Base-by-base conservation (phyloP, 129 eudicot species). In the Apium graveolens region DNA sequence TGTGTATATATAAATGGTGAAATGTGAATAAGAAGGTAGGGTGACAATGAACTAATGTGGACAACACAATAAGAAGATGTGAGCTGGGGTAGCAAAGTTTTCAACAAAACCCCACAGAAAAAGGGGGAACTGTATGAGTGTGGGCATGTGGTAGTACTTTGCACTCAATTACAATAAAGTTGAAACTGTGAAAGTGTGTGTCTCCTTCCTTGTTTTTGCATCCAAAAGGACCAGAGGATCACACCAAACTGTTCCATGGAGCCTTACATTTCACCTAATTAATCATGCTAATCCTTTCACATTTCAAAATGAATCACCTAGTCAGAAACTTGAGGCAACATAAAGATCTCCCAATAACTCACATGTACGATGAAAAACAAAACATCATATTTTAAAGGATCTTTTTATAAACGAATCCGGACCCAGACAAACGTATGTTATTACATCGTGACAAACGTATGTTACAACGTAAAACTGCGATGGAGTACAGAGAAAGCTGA, bases 101-200 rank as follows among this genome's bases (percentile, higher is more conserved):
- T 62, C 62, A 73, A 41, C 51, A 79, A 24, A 37, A 79, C 77
- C 82, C 77, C 82, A 79, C 82, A 73, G 62, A 42, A 80, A 74
- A 34, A 51, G 73, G 74, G 74, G 83, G 48, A 42, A 73, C 45
- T 60, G 74, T 41, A 81, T 65, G 75, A 81, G 83, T 74, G 79
- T 81, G 79, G 21, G 76, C 83, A 81, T 81, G 83, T 75, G 78
- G 44, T 81, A 57, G 38, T 60, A 75, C 49, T 63, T 65, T 37
- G 68, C 75, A 63, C 20, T 43, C 57, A 73, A 74, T 38, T 51
- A 35, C 74, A 74, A 73, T 10, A 43, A 75, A 63, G 75, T 75
- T 74, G 24, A 74, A 62, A 37, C 55, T 44, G 13, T 53, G 46
- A 60, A 43, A 77, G 68, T 74, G 32, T 60, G 11, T 11, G 72